Evolutionary conservation across 352 stramenopile genomes (phyloP), one percentile per base, ranked within the genome.

Genomic region (Albugo laibachii): DNA sequence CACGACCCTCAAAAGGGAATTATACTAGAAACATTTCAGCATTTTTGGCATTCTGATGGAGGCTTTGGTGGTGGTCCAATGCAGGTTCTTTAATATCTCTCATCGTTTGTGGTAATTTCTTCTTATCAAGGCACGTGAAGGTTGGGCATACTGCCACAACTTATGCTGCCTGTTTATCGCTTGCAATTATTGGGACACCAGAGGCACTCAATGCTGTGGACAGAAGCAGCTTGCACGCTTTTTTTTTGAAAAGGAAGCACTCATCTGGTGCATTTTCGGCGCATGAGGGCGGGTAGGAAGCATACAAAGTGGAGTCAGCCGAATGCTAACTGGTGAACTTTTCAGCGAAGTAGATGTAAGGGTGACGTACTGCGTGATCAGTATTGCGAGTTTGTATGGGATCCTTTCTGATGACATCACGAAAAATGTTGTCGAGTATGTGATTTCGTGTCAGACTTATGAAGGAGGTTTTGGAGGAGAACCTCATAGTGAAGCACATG

Each of bases 331-430:
- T 51, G 19, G 39, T 52, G 41, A 14, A 35, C 27, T 48, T 27
- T 5, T 15, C 49, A 87, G 89, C 27, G 93, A 98, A 62, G 71
- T 96, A 34, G 93, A 99, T 59, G 87, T 97, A 16, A 80, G 95
- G 35, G 91, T 92, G 36, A 95, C 88, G n/a, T 99, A 99, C 67
- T 98, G 89, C 27, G 80, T 97, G 36, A 66, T 99, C 50, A 83
- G 69, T n/a, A 92, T 97, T 46, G 80, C 88, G 13, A 80, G 69
- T 41, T 67, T 99, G 15, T 81, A 92, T 20, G 89, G 93, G 41
- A 81, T 99, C 41, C 55, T 97, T 5, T 96, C 83, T 12, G 71
- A 85, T 2, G 69, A 96, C 42, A 61, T 96, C 11, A 75, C 66
- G 16, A 49, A 55, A 21, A 69, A 77, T n/a, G 79, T 91, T 2